phyloP scores from a whole-genome alignment of 1,139 yeast genomes.

The Geotrichum phurueaensis region DNA sequence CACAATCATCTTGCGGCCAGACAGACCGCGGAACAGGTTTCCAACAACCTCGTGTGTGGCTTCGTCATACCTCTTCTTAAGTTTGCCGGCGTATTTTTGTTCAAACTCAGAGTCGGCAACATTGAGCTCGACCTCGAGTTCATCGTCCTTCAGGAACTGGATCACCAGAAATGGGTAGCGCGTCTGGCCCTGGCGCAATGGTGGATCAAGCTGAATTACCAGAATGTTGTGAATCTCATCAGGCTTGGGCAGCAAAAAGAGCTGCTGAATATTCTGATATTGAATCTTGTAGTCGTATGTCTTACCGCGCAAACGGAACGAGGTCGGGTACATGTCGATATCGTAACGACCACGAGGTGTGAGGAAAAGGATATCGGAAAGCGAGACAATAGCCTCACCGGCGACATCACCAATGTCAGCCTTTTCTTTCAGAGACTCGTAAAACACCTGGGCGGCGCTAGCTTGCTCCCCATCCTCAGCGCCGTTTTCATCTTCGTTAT shows the following conservation, averaged over 20 bases:
- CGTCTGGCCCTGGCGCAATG: conserved; percentile 91
- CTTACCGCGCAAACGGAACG: conserved; percentile 90
- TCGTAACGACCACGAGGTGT: conserved; percentile 97
- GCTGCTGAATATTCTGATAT: conserved; percentile 82
- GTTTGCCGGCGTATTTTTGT: conserved; percentile 66
- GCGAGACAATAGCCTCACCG: conserved; percentile 95
- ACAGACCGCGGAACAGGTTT: conserved; percentile 83
- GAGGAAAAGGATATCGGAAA: conserved; percentile 82
- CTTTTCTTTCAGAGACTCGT: conserved; percentile 83
- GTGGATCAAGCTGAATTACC: conserved; percentile 90
- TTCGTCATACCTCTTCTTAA: conserved; percentile 70
- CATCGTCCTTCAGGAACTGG: conserved; percentile 87
- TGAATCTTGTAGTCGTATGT: conserved; percentile 96
- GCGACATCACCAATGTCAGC: conserved; percentile 97
- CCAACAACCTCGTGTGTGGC: conserved; percentile 81
- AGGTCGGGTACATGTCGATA: conserved; percentile 83
- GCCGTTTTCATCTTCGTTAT: conserved; percentile 34
- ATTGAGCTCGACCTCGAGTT: conserved; percentile 83
- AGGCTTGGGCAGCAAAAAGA: conserved; percentile 87
- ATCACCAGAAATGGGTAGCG: conserved; percentile 87
- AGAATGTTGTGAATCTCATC: conserved; percentile 88
- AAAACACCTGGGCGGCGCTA: conserved; percentile 76
- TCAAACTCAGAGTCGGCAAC: conserved; percentile 78
- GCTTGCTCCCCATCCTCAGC: conserved; percentile 51
- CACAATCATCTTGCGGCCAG: conserved; percentile 76